These are phyloP conservation scores for Termitomyces titanicus DNA, from an alignment of 768 basidiomycete genomes.

Conservation along the genomic window DNA sequence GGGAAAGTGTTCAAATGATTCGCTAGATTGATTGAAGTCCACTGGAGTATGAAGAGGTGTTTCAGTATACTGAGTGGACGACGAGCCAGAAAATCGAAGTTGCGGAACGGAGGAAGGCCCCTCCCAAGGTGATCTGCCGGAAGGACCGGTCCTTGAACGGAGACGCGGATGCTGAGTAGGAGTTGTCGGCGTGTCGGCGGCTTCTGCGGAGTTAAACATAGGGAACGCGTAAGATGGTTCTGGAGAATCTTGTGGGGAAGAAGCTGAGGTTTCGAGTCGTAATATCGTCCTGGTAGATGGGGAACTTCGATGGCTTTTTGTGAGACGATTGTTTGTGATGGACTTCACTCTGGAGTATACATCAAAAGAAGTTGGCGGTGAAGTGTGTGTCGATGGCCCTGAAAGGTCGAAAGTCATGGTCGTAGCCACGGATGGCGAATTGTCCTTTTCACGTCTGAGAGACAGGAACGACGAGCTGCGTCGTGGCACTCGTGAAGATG, in stretches of 20 bases:
- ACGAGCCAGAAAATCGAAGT: conserved; percentile 60
- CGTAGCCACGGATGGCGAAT: conserved; percentile 22
- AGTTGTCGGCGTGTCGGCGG: conserved; percentile 21
- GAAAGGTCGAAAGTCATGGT: conserved; percentile 20
- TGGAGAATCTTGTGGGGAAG: conserved; percentile 10
- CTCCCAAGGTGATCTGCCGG: conserved; percentile 42
- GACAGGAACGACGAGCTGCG: conserved; percentile 60
- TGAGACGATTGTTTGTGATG: conserved; percentile 27
- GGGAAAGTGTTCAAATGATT: conserved; percentile 50
- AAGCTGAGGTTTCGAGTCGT: conserved; percentile 2
- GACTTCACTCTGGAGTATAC: conserved; percentile 39
- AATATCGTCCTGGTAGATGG: conserved; percentile 20
- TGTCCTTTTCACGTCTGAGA: conserved; percentile 46
- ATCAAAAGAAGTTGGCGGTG: conserved; percentile 41
- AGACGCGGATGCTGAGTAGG: conserved; percentile 37
- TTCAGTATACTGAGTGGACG: conserved; percentile 66
- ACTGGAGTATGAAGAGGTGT: conserved; percentile 71
- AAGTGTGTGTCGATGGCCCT: conserved; percentile 24
- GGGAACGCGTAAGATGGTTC: conserved; percentile 40
- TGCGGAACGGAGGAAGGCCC: conserved; percentile 41
- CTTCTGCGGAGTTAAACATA: conserved; percentile 30
- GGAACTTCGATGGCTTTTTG: conserved; percentile 17
- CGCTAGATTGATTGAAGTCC: conserved; percentile 37
- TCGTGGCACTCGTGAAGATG: conserved; percentile 39
- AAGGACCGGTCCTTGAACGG: conserved; percentile 59